Conservation (phyloP, 2,329 filamentous ascomycete genomes). For the Colletotrichum sidae region DNA sequence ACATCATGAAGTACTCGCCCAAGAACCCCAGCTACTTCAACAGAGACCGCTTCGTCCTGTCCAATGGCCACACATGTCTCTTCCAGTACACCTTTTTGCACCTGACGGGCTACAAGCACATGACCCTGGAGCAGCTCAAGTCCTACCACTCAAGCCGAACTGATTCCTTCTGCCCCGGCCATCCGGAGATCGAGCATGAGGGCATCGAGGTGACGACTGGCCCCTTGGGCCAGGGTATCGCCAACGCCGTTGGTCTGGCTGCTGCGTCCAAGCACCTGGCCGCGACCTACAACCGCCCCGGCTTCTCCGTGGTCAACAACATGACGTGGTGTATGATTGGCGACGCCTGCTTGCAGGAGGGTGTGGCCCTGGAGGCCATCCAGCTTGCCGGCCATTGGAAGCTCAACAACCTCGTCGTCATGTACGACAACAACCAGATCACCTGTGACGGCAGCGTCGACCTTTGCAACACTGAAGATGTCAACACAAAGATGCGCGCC, state of each 20-base stretch:
- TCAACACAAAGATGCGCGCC: slow-evolving; percentile 68
- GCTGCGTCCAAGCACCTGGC: slow-evolving; percentile 68
- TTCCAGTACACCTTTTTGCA: slow-evolving; percentile 67
- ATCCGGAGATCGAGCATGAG: slow-evolving; percentile 68
- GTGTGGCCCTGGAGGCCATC: slow-evolving; percentile 67
- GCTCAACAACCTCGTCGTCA: slow-evolving; percentile 66
- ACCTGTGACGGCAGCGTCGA: slow-evolving; percentile 69
- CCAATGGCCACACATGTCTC: slow-evolving; percentile 68
- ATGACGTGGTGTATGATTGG: slow-evolving; percentile 68
- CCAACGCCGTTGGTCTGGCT: slow-evolving; percentile 69
- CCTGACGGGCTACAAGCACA: slow-evolving; percentile 63
- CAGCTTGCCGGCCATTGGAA: slow-evolving; percentile 66
- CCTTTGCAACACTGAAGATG: slow-evolving; percentile 63
- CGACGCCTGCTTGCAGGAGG: slow-evolving; percentile 69
- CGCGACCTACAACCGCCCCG: slow-evolving; percentile 64
- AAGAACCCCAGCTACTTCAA: slow-evolving; percentile 68
- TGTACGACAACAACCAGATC: slow-evolving; percentile 72
- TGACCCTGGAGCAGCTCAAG: slow-evolving; percentile 69
- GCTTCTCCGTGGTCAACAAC: slow-evolving; percentile 60
- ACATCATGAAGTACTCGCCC: slow-evolving; percentile 70
- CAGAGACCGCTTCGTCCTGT: slow-evolving; percentile 71
- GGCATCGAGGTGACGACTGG: slow-evolving; percentile 71
- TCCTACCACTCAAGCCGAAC: slow-evolving; percentile 58
- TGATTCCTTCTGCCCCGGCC: slow-evolving; percentile 65
- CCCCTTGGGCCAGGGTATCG: slow-evolving; percentile 69